Base-by-base conservation (phyloP, 2,329 filamentous ascomycete genomes). In the Blastomyces gilchristii region DNA sequence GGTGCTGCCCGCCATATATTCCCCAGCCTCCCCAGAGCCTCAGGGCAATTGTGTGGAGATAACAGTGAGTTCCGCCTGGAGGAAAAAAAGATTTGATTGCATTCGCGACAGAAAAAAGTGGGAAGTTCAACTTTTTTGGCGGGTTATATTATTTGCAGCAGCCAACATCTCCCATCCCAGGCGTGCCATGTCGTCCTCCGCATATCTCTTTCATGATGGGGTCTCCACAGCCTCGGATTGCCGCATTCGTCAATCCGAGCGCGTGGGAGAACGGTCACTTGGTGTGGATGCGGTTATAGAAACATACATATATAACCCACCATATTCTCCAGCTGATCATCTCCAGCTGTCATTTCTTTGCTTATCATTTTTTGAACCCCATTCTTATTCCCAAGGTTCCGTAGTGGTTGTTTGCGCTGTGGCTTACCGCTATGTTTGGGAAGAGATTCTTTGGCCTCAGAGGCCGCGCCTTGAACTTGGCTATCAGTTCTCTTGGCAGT, bases 401-500 rank as follows among this genome's bases (percentile, higher is more conserved):
- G n/a, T 8, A 37, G 52, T 34, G 52, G 31, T 37, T n/a, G 25
- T 54, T 37, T 31, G 52, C 28, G 52, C 52, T 54, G 52, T 54
- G 28, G 2, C 18, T 37, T n/a, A 14, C 34, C 52, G 28, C 18
- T 6, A 54, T 54, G 52, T 54, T 31, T 34, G 52, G 52, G 28
- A 18, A 31, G 28, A 43, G 25, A 12, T 58, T 18, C n/a, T 43
- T 58, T 22, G 57, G 57, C 37, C 43, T 58, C 7, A 43, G n/a
- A 47, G 57, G 57, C 37, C 37, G 43, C 25, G 37, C 28, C 34
- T 18, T 58, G 28, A 58, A 58, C 8, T 25, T 62, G 28, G 39
- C 60, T 41, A 58, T 49, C 60, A 37, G 39, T 28, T 43, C 54
- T 12, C 34, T 62, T 16, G 60, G 49, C 37, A 41, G 61, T 61